Percentiles rank a stretch among this genome's conserved stretches.
These are phyloP conservation scores for Brettanomyces bruxellensis DNA, from an alignment of 805 yeast species.

Conservation along the genomic window DNA sequence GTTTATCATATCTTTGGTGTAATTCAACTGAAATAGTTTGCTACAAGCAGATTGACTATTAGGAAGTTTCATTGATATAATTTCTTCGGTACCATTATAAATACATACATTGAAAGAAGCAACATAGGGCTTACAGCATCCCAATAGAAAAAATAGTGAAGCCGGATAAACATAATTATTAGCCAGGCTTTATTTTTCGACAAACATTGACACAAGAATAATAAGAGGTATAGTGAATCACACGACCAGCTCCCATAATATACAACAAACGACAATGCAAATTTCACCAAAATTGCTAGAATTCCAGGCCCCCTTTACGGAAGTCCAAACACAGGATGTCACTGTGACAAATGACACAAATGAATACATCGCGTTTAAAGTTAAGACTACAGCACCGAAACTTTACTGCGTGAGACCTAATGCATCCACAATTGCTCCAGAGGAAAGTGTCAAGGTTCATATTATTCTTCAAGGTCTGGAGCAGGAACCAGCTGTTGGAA, in stretches of 20 bases:
- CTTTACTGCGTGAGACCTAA: conserved; percentile 93
- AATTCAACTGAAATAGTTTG: too few relatives aligned
- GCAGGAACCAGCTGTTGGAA: conserved; percentile 63
- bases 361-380: conserved; percentile 75
- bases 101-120: too few relatives aligned
- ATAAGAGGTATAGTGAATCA: too few relatives aligned
- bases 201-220: too few relatives aligned
- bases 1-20: background rate
- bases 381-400: conserved; percentile 96
- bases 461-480: conserved; percentile 79
- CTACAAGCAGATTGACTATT: too few relatives aligned
- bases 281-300: conserved; percentile 2
- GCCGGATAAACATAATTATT: background rate
- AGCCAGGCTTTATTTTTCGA: too few relatives aligned
- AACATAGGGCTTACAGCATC: too few relatives aligned
- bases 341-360: conserved; percentile 46
- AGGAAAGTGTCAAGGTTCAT: conserved; percentile 61
- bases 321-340: conserved; percentile 57
- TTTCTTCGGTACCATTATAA: too few relatives aligned
- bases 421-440: conserved; percentile 73
- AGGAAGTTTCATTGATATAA: too few relatives aligned
- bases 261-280: background rate
- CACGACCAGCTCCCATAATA: too few relatives aligned
- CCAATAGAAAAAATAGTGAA: too few relatives aligned
- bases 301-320: conserved; percentile 59